A percentile compares a stretch with the other conserved stretches of the same genome.
Conservation (phyloP, 306 rosid species). For the Sicyos baderoa region DNA sequence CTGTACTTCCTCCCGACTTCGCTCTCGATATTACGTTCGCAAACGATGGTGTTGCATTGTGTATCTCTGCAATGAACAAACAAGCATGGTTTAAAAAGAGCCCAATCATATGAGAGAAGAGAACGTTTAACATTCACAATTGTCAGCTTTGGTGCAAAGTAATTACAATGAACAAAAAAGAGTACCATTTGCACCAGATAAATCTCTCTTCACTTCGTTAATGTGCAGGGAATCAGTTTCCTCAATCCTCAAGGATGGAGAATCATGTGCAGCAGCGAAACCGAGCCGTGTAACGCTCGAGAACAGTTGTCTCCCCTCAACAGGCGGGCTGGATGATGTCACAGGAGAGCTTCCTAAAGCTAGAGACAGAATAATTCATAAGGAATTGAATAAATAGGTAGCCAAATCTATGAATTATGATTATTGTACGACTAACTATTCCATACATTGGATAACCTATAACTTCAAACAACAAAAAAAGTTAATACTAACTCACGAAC, state of each 20-base stretch:
- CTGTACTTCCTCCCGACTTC: slow-evolving; percentile 34
- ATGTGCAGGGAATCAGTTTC: slow-evolving; percentile 34
- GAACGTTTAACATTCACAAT: neutral
- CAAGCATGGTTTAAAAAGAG: neutral
- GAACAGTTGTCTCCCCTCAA: slow-evolving; percentile 64
- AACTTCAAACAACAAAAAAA: no score
- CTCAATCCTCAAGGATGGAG: slow-evolving; percentile 64
- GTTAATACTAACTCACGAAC: no score
- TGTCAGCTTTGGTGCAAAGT: neutral
- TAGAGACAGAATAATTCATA: slow-evolving; percentile 19
- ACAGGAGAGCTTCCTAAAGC: slow-evolving; percentile 67
- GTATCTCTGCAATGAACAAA: slow-evolving; percentile 31
- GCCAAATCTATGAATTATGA: neutral
- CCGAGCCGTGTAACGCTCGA: slow-evolving; percentile 84
- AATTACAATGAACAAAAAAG: neutral
- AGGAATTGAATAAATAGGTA: neutral
- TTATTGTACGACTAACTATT: neutral
- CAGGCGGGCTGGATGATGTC: slow-evolving; percentile 65
- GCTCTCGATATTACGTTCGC: slow-evolving; percentile 61
- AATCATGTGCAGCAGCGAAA: slow-evolving; percentile 91
- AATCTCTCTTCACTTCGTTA: slow-evolving; percentile 23
- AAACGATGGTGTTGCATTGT: slow-evolving; percentile 47
- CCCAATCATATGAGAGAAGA: neutral
- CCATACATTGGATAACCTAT: no score
- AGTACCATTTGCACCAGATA: slow-evolving; percentile 44